phyloP scores from a whole-genome alignment of 306 rosid genomes.

The Styphnolobium japonicum region DNA sequence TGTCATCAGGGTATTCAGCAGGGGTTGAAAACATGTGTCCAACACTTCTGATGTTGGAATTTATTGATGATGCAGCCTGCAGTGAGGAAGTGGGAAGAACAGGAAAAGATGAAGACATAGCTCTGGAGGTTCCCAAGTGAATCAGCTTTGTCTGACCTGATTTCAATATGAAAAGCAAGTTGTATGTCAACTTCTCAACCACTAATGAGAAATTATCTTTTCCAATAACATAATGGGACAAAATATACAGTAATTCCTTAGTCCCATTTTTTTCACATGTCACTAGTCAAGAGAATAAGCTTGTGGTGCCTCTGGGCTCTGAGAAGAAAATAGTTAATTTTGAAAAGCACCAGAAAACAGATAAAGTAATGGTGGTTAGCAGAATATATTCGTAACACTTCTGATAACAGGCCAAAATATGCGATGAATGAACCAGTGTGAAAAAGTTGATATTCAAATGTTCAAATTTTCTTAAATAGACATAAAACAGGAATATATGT shows the following conservation, averaged over 20 bases:
- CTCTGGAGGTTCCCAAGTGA: slow-evolving; percentile 25
- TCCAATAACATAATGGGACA: background rate
- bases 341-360: background rate
- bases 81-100: slow-evolving; percentile 33
- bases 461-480: background rate
- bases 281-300: background rate
- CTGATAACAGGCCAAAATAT: background rate
- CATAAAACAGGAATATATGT: background rate
- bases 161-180: background rate
- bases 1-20: slow-evolving; percentile 21
- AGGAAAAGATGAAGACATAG: slow-evolving; percentile 50
- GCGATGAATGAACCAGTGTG: background rate
- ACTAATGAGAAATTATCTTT: background rate
- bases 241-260: background rate
- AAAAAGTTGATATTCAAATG: background rate
- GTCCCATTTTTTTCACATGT: background rate
- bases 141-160: slow-evolving; percentile 23
- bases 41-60: slow-evolving; percentile 31
- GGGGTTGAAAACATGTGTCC: slow-evolving; percentile 41
- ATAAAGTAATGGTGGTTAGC: background rate
- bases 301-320: background rate
- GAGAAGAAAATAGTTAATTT: slow-evolving; percentile 9
- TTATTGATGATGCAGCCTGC: slow-evolving; percentile 42
- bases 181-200: slow-evolving; percentile 3
- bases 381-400: background rate